These are phyloP conservation scores for Yarrowia sp. DNA, from an alignment of 805 yeast genomes.

Conservation along the genomic window DNA sequence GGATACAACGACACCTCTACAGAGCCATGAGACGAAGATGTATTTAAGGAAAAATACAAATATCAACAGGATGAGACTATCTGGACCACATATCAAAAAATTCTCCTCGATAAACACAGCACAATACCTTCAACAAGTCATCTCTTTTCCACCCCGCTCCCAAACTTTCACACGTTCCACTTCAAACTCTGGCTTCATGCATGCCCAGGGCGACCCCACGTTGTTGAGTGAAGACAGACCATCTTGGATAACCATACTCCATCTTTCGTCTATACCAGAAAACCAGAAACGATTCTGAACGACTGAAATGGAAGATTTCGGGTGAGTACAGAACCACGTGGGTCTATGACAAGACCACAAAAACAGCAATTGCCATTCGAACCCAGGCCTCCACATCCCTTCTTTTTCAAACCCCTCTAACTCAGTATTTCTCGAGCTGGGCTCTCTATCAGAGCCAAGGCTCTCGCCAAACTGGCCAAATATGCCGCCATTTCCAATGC, in stretches of 20 bases:
- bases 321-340: conserved; percentile 29
- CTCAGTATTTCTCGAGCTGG: conserved; percentile 39
- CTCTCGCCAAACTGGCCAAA: conserved; percentile 41
- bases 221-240: conserved; percentile 1
- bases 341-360: no score
- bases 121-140: background rate
- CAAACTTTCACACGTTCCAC: conserved; percentile 1
- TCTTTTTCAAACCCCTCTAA: no score
- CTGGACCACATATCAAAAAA: background rate
- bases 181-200: background rate
- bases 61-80: background rate
- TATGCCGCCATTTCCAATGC: conserved; percentile 34
- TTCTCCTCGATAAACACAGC: background rate
- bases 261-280: background rate
- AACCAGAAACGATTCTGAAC: background rate
- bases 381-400: no score
- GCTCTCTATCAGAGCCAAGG: conserved; percentile 39
- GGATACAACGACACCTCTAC: background rate
- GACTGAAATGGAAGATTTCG: conserved; percentile 29
- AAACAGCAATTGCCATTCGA: no score
- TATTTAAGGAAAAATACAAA: background rate
- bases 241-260: background rate
- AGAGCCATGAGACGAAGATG: background rate
- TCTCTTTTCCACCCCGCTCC: background rate
- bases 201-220: background rate